A percentile compares a stretch with the other conserved stretches of the same genome.
These are phyloP conservation scores for Noccaea caerulescens DNA, from an alignment of 345 rosid species.

Conservation along the genomic window DNA sequence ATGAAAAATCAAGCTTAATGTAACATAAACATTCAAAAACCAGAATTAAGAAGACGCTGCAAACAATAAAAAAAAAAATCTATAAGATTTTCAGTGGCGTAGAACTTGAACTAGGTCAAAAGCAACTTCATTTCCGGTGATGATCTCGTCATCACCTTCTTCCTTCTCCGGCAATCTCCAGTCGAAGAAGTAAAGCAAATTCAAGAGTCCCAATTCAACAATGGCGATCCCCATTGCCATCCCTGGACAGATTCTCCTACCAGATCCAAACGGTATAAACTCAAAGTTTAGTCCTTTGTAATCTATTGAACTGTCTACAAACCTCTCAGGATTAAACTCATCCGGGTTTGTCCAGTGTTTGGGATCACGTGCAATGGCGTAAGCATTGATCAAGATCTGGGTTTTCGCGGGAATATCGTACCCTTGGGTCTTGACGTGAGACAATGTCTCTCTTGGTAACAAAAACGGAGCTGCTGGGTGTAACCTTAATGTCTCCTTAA, in stretches of 20 bases:
- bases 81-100: background rate
- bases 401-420: constrained; percentile 48
- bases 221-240: constrained; percentile 25
- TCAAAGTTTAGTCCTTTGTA: constrained; percentile 53
- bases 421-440: constrained; percentile 44
- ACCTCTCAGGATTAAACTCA: constrained; percentile 56
- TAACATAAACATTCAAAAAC: background rate
- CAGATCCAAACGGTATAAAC: constrained; percentile 53
- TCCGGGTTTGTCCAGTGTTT: constrained; percentile 47
- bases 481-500: constrained; percentile 57
- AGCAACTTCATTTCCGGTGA: constrained; percentile 19
- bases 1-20: background rate
- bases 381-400: constrained; percentile 45
- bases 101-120: constrained; percentile 37
- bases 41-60: background rate
- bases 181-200: constrained; percentile 37
- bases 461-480: constrained; percentile 60
- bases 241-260: constrained; percentile 44
- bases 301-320: constrained; percentile 44
- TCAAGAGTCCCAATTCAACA: constrained; percentile 31
- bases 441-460: constrained; percentile 48
- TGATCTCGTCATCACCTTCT: constrained; percentile 15
- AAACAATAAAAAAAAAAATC: background rate
- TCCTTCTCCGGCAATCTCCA: constrained; percentile 40
- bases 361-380: constrained; percentile 57